These are phyloP conservation scores for Amanita polypyramis DNA, from an alignment of 768 basidiomycete genomes.

Conservation along the genomic window DNA sequence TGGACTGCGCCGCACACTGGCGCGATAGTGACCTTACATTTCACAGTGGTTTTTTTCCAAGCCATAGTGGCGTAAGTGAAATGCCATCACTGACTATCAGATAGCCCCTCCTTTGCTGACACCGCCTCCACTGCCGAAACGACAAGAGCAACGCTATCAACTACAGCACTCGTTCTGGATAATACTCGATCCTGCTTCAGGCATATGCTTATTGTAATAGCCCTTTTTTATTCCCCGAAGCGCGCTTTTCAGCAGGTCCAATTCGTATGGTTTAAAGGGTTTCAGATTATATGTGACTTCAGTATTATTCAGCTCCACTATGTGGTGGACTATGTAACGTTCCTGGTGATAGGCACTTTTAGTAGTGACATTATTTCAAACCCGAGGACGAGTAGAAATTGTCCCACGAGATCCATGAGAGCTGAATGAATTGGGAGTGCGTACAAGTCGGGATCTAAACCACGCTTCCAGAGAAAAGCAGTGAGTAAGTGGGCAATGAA, in stretches of 20 bases:
- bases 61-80: no score
- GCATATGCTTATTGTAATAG: constrained; percentile 19
- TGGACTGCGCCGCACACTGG: no score
- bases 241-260: constrained; percentile 39
- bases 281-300: constrained; percentile 28
- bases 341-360: background rate
- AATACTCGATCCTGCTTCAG: no score
- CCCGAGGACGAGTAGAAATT: constrained; percentile 5
- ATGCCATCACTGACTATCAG: no score
- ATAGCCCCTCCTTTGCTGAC: no score
- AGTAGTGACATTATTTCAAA: constrained; percentile 7
- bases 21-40: no score
- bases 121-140: no score
- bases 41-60: no score
- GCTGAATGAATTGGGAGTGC: constrained; percentile 91
- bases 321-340: background rate
- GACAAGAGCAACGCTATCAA: no score
- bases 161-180: no score
- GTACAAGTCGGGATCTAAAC: constrained; percentile 84
- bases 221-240: constrained; percentile 41
- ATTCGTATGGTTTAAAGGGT: constrained; percentile 61
- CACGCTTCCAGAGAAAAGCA: constrained; percentile 64
- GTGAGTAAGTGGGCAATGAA: constrained; percentile 57
- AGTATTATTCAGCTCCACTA: constrained; percentile 1
- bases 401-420: constrained; percentile 18